Evolutionary conservation across 495 filamentous ascomycete species (phyloP), one percentile per base, ranked within the genome.

Genomic region (Massariosphaeria phaeospora): DNA sequence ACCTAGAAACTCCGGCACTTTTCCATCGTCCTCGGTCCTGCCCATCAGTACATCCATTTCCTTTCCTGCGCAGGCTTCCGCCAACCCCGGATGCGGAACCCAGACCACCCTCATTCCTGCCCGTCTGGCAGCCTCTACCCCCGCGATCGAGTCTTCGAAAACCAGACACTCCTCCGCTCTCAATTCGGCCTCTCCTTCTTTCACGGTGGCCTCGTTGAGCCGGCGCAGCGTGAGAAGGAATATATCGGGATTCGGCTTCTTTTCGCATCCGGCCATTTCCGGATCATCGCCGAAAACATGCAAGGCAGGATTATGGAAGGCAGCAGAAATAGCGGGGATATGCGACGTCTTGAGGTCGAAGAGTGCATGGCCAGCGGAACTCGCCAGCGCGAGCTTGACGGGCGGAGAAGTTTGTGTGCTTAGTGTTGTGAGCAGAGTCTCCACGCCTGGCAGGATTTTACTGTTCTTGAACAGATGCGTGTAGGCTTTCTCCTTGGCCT

Each of bases 61-160:
- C 46, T 53, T 63, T 21, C 42, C 65, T 24, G 40, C 33, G 61
- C 65, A 72, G 25, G 69, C 53, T 11, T 51, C 46, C 24, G 50
- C 42, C 48, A 73, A 40, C 18, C 66, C 69, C 17, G 49, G 27
- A 67, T 73, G 67, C 36, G 73, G 73, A 17, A 73, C 68, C 70
- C 73, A 74, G 45, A 68, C 42, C 25, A 75, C 71, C 55, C 73
- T 66, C 73, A 75, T 75, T 1, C 72, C 72, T 18, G 73, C 72
- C 41, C 68, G 33, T 63, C 70, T 69, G 33, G 66, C 72, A 50
- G 73, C 72, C 55, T 72, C 70, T 3, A 74, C 71, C 12, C 73
- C 72, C 40, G 63, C 63, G 12, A 74, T 55, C 26, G 66, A 69
- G 67, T 75, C 72, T 57, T 73, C 73, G 47, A 74, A 74, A 8